A percentile compares a stretch with the other conserved stretches of the same genome.
phyloP scores from a whole-genome alignment of 495 filamentous ascomycete species.

The Podospora pseudocomata region DNA sequence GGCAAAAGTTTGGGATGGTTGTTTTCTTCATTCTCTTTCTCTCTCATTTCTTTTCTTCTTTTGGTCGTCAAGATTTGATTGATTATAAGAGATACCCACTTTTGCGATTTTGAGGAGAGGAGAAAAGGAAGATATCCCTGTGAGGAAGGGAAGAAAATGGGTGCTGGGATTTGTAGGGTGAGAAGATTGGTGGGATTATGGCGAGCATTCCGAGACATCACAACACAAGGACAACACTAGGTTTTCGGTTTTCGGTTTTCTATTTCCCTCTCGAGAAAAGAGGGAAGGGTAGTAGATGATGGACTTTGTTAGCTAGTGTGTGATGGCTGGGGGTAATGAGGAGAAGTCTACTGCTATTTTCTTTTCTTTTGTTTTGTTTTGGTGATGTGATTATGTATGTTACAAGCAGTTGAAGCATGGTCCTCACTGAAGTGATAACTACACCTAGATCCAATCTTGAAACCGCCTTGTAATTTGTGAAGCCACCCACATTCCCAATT shows the following conservation, averaged over 20 bases:
- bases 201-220: neutral
- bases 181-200: neutral
- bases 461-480: too few relatives aligned
- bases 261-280: slow-evolving; percentile 1
- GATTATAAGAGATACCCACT: neutral
- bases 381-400: neutral
- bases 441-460: too few relatives aligned
- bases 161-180: neutral
- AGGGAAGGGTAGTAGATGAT: neutral
- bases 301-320: neutral
- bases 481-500: too few relatives aligned
- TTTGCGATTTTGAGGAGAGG: neutral
- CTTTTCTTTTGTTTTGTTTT: neutral
- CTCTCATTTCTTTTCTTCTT: neutral
- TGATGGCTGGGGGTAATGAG: neutral
- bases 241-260: slow-evolving; percentile 7
- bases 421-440: neutral
- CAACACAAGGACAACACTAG: neutral
- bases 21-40: neutral
- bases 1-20: slow-evolving; percentile 1
- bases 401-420: neutral
- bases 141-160: neutral
- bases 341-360: neutral
- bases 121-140: neutral
- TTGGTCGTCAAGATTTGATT: neutral